Evolutionary conservation across 1,284 basidiomycete genomes (phyloP), one percentile per base, ranked within the genome.

Genomic region (Vanrija sp.): DNA sequence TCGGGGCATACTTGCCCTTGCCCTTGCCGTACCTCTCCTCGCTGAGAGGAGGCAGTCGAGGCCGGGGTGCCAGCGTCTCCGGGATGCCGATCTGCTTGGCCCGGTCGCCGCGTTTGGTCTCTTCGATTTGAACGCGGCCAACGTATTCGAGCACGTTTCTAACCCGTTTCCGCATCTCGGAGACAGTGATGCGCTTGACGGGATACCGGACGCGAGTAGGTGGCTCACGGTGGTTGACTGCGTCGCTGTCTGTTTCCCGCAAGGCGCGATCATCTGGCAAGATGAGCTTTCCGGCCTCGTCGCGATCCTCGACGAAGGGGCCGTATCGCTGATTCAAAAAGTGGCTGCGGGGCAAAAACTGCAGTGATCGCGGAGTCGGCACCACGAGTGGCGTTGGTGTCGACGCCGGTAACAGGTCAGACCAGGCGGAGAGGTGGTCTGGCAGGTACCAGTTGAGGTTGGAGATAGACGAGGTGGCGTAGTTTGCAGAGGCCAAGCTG

Each of bases 101-200:
- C 62, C 89, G 78, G 58, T 88, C 81, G 39, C 79, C 81, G 44
- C 88, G 82, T 71, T 88, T 88, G 31, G 81, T 78, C 46, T 87
- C 87, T 62, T 83, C 85, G 1, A 83, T 83, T 71, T 93, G 89
- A 3, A 71, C 63, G 19, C 78, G 62, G 0, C 75, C 74, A 16
- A 81, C 89, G 84, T 91, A 98, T 67, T 98, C 95, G 35, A 95
- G 84, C 54, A 98, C 82, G 52, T 87, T 85, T 43, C 91, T 82
- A 19, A 96, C 91, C 19, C 95, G 85, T 78, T 98, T 97, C 72
- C 92, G 89, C 91, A 98, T 96, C 71, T 98, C 95, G 18, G 85
- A 87, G 22, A 95, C 85, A 62, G 93, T 96, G 82, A 87, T 92
- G 48, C 95, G 82, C 74, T 96, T 95, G 59, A 85, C 84, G 0